Percentiles rank a stretch among this genome's conserved stretches.
phyloP scores from a whole-genome alignment of 1,139 yeast genomes.

The Hanseniaspora uvarum region DNA sequence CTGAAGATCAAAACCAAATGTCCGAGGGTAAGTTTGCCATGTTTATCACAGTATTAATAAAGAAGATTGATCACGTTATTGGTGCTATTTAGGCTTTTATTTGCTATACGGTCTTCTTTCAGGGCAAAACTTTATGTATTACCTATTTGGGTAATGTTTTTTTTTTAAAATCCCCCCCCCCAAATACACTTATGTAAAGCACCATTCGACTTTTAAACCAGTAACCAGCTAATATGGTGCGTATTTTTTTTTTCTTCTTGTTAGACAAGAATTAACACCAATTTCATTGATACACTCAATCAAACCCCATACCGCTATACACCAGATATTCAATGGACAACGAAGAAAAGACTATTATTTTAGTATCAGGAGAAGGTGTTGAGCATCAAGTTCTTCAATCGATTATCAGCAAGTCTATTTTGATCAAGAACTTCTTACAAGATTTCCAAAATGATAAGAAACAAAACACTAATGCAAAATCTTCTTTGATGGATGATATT shows the following conservation, averaged over 20 bases:
- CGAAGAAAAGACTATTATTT: not conserved
- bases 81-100: not conserved
- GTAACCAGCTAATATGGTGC: no score
- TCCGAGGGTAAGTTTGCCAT: constrained; percentile 14
- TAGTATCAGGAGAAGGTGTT: constrained; percentile 15
- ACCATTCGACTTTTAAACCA: no score
- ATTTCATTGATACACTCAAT: no score
- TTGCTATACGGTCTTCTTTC: no score
- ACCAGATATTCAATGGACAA: not conserved
- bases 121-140: not conserved
- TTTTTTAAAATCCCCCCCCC: not conserved
- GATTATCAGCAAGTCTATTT: constrained; percentile 6
- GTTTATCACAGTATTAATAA: constrained; percentile 13
- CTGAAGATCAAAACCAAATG: not conserved
- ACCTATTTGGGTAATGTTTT: not conserved
- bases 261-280: no score
- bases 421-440: constrained; percentile 12
- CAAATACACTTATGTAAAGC: no score
- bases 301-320: not conserved
- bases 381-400: constrained; percentile 8
- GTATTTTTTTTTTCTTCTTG: no score
- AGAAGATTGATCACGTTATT: constrained; percentile 3
- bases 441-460: constrained; percentile 4
- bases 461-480: constrained; percentile 37
- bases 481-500: constrained; percentile 42